A percentile compares a stretch with the other conserved stretches of the same genome.
These are phyloP conservation scores for Byssothecium circinans DNA, from an alignment of 2,329 filamentous ascomycete genomes.

Conservation along the genomic window DNA sequence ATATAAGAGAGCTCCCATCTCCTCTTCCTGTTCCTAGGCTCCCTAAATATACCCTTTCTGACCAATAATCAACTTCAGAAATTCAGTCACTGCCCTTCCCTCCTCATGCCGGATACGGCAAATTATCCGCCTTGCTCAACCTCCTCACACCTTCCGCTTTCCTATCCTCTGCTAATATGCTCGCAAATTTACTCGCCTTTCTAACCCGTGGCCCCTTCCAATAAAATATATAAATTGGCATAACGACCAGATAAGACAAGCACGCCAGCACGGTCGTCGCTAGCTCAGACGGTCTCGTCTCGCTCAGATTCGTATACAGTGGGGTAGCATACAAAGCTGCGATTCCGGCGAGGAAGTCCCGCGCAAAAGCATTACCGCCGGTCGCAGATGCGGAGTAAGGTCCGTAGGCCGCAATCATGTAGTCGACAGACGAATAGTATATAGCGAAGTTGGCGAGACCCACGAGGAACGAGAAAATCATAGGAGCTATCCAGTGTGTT, in stretches of 20 bases:
- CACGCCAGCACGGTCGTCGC: constrained; percentile 58
- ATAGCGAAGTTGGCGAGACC: constrained; percentile 71
- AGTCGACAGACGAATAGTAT: constrained; percentile 76
- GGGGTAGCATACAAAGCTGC: constrained; percentile 68
- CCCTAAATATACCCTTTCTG: too few relatives aligned
- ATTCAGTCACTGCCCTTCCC: too few relatives aligned
- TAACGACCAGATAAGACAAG: constrained; percentile 49
- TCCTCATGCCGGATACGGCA: constrained; percentile 41
- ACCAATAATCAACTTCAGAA: too few relatives aligned
- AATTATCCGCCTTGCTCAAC: constrained; percentile 47
- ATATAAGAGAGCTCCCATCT: too few relatives aligned
- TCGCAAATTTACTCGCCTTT: constrained; percentile 56
- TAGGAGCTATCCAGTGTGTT: constrained; percentile 67
- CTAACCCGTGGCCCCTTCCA: constrained; percentile 58
- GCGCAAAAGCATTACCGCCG: constrained; percentile 72
- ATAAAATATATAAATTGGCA: constrained; percentile 49
- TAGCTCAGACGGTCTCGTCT: constrained; percentile 49
- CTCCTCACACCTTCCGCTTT: constrained; percentile 42
- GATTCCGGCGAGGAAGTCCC: constrained; percentile 72
- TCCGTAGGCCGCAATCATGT: constrained; percentile 75
- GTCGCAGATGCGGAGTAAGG: constrained; percentile 74
- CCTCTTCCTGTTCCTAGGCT: too few relatives aligned
- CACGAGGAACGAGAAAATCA: constrained; percentile 66
- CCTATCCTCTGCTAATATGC: constrained; percentile 27
- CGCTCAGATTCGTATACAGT: constrained; percentile 46